Percentiles rank a stretch among this genome's conserved stretches.
These are phyloP conservation scores for Termitomyces sp. DNA, from an alignment of 768 basidiomycete species.

Conservation along the genomic window DNA sequence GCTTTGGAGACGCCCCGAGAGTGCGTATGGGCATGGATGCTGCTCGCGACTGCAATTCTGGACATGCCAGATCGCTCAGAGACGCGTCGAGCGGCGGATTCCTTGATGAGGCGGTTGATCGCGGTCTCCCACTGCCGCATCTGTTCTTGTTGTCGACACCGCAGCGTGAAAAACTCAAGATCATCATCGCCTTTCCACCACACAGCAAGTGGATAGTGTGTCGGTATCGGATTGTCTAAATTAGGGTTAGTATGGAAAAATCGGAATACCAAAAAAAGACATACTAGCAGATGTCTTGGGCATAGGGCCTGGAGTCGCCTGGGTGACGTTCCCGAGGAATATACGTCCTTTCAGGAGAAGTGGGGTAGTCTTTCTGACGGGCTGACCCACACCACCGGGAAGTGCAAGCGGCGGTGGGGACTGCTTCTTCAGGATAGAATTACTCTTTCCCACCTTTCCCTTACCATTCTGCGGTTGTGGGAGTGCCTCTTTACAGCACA, in stretches of 20 bases:
- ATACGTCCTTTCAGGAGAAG: conserved; percentile 94
- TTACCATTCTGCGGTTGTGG: conserved; percentile 53
- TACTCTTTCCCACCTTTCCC: conserved; percentile 77
- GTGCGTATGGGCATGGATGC: conserved; percentile 38
- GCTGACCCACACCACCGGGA: conserved; percentile 50
- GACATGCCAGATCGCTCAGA: conserved; percentile 57
- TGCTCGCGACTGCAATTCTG: conserved; percentile 47
- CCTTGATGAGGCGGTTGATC: conserved; percentile 84
- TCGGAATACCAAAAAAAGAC: conserved; percentile 22
- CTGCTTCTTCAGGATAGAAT: conserved; percentile 88
- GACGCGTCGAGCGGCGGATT: conserved; percentile 65
- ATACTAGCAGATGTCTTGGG: conserved; percentile 49
- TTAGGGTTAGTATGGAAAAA: background rate
- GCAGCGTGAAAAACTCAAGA: conserved; percentile 90
- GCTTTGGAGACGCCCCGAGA: conserved; percentile 31
- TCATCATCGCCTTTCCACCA: conserved; percentile 96
- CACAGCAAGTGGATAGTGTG: conserved; percentile 78
- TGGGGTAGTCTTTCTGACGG: conserved; percentile 73
- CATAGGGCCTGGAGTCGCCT: conserved; percentile 62
- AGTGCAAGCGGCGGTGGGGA: conserved; percentile 42
- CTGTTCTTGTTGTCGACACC: conserved; percentile 90
- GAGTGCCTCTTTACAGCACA: conserved; percentile 93
- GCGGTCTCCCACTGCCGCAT: conserved; percentile 89
- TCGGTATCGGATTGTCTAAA: conserved; percentile 45
- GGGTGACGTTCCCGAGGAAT: conserved; percentile 93